Percentiles rank a stretch among this genome's conserved stretches.
Conservation (phyloP, 345 rosid genomes). For the Anacardium occidentale region DNA sequence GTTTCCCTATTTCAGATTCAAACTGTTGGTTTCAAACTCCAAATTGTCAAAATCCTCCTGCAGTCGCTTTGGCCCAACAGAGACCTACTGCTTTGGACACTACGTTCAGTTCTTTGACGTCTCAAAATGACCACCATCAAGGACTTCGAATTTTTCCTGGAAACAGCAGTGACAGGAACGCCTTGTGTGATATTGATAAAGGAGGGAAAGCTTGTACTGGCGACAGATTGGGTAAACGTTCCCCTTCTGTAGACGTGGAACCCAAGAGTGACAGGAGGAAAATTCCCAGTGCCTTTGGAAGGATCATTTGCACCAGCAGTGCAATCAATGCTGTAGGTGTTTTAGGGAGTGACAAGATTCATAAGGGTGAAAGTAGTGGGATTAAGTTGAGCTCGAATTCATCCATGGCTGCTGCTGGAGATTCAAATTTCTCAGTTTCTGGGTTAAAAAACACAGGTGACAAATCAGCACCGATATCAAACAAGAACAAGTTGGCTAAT, state of each 20-base stretch:
- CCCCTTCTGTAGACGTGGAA: constrained; percentile 6
- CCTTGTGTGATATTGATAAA: background rate
- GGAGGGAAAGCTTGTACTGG: too few species aligned
- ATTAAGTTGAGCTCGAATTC: constrained; percentile 11
- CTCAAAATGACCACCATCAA: constrained; percentile 6
- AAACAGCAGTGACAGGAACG: background rate
- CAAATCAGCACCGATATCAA: background rate
- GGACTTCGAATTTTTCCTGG: background rate
- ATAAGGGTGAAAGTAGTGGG: background rate
- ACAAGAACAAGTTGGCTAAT: constrained; percentile 6
- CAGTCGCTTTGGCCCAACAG: constrained; percentile 11
- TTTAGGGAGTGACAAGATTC: constrained; percentile 12
- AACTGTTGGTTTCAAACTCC: constrained; percentile 11
- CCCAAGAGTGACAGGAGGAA: constrained; percentile 1
- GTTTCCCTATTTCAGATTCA: constrained; percentile 21
- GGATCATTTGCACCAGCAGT: constrained; percentile 2
- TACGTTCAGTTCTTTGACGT: background rate
- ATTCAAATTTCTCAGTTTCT: constrained; percentile 11
- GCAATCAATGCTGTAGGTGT: background rate
- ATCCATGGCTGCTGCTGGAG: background rate
- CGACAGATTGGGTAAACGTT: background rate
- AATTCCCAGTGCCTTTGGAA: constrained; percentile 4
- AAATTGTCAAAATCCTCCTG: constrained; percentile 10
- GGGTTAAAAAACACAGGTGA: constrained; percentile 12
- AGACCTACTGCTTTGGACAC: constrained; percentile 1